Evolutionary conservation across 2,329 filamentous ascomycete genomes (phyloP), one percentile per base, ranked within the genome.

Genomic region (Fusarium sp.): DNA sequence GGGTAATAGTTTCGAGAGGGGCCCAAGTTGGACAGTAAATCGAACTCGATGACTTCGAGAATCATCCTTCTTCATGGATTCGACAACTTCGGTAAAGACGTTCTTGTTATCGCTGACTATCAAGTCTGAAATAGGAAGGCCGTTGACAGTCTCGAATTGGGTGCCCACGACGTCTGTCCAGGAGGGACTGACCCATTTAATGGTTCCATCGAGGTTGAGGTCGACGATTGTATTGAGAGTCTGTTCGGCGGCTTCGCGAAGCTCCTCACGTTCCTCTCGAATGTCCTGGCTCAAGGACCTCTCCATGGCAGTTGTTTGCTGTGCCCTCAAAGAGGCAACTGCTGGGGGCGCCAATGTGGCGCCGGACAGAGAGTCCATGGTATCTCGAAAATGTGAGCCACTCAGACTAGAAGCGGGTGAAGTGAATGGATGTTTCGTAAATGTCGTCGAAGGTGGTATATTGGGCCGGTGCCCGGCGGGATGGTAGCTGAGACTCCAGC

Each of bases 221-320:
- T 99, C 95, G 78, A 99, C 87, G 79, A 99, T 97, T 70, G 97
- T 93, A 81, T 98, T 99, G 78, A 97, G 86, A 24, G 94, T 98
- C 83, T 98, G 94, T 82, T 98, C 95, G 53, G 95, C 96, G 43
- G 95, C 96, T 83, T 97, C 93, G 77, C 94, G 94, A 73, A 99
- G 87, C 79, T 98, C 95, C 78, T 97, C 92, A 68, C 94, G 89
- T 83, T 98, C 94, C 77, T 97, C 94, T 74, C 93, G 91, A 75
- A 98, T 98, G 79, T 97, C 91, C 81, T 94, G 90, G 81, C 92
- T 98, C 72, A 96, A 84, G 15, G 93, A 86, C 62, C 89, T 83
- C 78, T 88, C 86, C 88, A 91, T 90, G 52, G 80, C 77, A 63
- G 80, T 81, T 57, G 82, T 81, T 67, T 83, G 81, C 72, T 85